phyloP scores from a whole-genome alignment of 1,284 basidiomycete species.

The Cryptococcus maquisensis region DNA sequence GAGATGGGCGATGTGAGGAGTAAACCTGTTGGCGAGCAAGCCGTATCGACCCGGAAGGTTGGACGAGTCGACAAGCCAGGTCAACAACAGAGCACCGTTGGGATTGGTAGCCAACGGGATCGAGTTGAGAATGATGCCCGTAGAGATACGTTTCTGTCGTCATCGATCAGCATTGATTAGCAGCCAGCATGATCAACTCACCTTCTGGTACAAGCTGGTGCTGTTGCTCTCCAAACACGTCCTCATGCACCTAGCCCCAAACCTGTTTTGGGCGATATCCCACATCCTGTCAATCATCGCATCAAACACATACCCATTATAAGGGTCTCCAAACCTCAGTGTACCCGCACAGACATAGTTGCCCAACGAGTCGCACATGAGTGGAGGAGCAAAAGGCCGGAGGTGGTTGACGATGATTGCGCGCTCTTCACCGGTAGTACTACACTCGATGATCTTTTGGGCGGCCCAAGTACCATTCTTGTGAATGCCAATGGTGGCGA shows the following conservation, averaged over 20 bases:
- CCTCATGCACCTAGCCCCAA: constrained; percentile 95
- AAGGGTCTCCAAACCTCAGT: constrained; percentile 81
- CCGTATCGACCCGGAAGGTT: constrained; percentile 88
- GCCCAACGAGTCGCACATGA: constrained; percentile 92
- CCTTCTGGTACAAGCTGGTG: constrained; percentile 77
- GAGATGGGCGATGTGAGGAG: constrained; percentile 89
- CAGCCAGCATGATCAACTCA: constrained; percentile 22
- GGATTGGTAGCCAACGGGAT: constrained; percentile 97
- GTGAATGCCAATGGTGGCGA: constrained; percentile 97
- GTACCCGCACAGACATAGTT: constrained; percentile 91
- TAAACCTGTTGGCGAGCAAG: constrained; percentile 87
- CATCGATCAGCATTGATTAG: neutral
- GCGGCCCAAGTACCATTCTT: constrained; percentile 99
- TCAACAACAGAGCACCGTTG: constrained; percentile 90
- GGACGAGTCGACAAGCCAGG: constrained; percentile 94
- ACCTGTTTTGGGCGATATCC: constrained; percentile 89
- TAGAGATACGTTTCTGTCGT: constrained; percentile 77
- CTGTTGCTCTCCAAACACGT: constrained; percentile 89
- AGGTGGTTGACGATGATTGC: constrained; percentile 78
- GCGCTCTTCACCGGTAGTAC: constrained; percentile 82
- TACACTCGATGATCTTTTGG: constrained; percentile 97
- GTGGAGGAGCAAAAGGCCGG: constrained; percentile 84
- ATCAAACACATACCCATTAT: constrained; percentile 94
- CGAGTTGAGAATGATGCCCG: constrained; percentile 91
- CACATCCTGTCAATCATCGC: constrained; percentile 97